Evolutionary conservation across 148 eudicot species (phyloP), one percentile per base, ranked within the genome.

Genomic region (Vaccinium darrowii): DNA sequence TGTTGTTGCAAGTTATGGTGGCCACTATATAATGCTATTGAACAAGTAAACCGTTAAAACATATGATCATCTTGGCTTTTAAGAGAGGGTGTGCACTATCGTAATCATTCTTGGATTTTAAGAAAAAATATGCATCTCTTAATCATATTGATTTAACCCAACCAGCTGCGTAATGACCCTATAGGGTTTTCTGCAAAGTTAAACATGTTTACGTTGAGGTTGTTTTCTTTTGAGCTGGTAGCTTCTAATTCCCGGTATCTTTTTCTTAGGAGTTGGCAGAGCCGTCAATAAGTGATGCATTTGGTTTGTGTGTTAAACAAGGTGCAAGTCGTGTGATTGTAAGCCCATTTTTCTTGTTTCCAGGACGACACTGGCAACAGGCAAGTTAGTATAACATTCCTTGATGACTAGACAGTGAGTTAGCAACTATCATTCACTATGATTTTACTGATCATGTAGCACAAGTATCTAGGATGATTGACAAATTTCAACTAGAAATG

Each of bases 291-390:
- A 91, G 87, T 84, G 95, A 93, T 86, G 99, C 99, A 71, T 96
- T 97, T 81, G 67, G 86, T 87, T 91, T 84, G 63, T 97, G 98
- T 85, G 94, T 97, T 56, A 86, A 94, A 86, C 92, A 91, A 90
- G 98, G 98, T 57, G 99, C 98, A 54, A 85, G 58, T 78, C 93
- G 99, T 78, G 91, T 97, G 69, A 95, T 95, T 78, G 92, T 97
- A 75, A 95, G 98, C 90, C 98, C 99, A 39, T 97, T 95, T 90
- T 97, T 97, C 91, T 91, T 97, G 78, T 95, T 90, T 71, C 98
- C 99, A 25, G 98, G 98, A 72, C 88, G 99, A 50, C 99, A 97
- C 65, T 97, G 99, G 99, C 85, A 92, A 85, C 93, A 94, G 98
- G 99, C 91, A 87, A 86, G 50, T 43, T 21, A 27, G 14, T 30